Percentiles rank a stretch among this genome's conserved stretches.
Evolutionary conservation across 2,329 filamentous ascomycete genomes (phyloP).

Genomic region (Penicillium sclerotigenum): DNA sequence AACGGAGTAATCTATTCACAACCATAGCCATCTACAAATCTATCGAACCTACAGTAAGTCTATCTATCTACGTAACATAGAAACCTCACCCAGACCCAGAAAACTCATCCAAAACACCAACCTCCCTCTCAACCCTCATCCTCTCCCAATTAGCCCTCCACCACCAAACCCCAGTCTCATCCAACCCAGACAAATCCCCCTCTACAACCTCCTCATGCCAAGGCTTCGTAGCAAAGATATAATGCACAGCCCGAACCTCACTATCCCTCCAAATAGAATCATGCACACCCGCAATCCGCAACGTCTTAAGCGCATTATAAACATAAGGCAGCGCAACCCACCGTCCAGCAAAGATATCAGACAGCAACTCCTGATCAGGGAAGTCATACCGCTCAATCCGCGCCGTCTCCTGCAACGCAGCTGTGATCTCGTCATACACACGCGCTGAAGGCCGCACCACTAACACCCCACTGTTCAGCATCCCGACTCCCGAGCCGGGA

Average conservation of each 20-base stretch:
- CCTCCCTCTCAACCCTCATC: slow-evolving; percentile 2
- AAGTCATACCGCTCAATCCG: slow-evolving; percentile 52
- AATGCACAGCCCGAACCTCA: slow-evolving; percentile 13
- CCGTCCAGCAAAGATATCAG: slow-evolving; percentile 52
- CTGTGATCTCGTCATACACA: slow-evolving; percentile 48
- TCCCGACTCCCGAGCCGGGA: slow-evolving; percentile 49
- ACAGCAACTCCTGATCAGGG: slow-evolving; percentile 55
- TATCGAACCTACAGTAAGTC: not conserved
- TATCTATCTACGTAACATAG: too few relatives aligned
- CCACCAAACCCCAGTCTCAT: slow-evolving; percentile 12
- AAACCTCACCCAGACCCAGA: not conserved
- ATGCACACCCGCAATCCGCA: slow-evolving; percentile 44
- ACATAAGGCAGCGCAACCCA: slow-evolving; percentile 60
- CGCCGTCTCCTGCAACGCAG: slow-evolving; percentile 43
- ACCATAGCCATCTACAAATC: not conserved
- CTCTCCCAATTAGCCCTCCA: slow-evolving; percentile 14
- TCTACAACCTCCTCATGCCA: slow-evolving; percentile 8
- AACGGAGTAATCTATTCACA: not conserved
- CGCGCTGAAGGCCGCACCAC: slow-evolving; percentile 52
- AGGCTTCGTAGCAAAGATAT: slow-evolving; percentile 16
- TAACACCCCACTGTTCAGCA: slow-evolving; percentile 57
- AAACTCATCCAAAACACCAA: slow-evolving; percentile 6
- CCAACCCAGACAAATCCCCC: not conserved
- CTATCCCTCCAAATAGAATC: slow-evolving; percentile 12
- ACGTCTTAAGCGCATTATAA: slow-evolving; percentile 60